phyloP scores from a whole-genome alignment of 2,329 filamentous ascomycete genomes.

The Gaeumannomyces sp. region DNA sequence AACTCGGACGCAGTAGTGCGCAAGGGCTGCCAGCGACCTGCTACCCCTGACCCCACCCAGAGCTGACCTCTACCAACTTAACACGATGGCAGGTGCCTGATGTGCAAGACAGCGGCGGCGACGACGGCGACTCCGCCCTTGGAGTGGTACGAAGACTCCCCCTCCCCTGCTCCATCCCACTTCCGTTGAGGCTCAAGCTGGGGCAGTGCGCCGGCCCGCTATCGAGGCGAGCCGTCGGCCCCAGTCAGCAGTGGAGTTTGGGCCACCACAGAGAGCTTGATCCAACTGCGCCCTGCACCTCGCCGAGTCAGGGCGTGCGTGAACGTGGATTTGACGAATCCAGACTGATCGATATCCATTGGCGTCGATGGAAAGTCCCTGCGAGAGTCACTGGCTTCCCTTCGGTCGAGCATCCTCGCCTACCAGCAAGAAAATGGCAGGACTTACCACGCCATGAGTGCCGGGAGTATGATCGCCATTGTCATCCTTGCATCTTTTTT shows the following conservation, averaged over 20 bases:
- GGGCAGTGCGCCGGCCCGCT: neutral
- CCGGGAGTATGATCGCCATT: slow-evolving; percentile 16
- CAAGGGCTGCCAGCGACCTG: neutral
- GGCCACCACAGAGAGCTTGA: slow-evolving; percentile 1
- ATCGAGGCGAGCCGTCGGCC: slow-evolving; percentile 1
- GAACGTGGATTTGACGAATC: too few relatives aligned
- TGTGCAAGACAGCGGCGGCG: slow-evolving; percentile 1
- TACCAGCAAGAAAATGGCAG: slow-evolving; percentile 20
- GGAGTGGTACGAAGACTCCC: slow-evolving; percentile 11
- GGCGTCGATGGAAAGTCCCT: slow-evolving; percentile 10
- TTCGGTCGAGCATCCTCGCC: slow-evolving; percentile 18
- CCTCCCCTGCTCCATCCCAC: neutral
- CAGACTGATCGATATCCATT: neutral
- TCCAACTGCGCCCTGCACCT: neutral
- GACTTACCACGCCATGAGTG: slow-evolving; percentile 21
- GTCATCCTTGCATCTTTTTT: neutral
- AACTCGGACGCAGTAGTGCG: too few relatives aligned
- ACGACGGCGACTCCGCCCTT: slow-evolving; percentile 12
- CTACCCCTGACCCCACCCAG: neutral
- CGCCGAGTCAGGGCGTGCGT: too few relatives aligned
- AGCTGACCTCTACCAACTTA: neutral
- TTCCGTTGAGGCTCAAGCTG: neutral
- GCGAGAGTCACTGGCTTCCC: slow-evolving; percentile 17
- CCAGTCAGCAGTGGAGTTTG: neutral
- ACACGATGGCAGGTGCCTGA: slow-evolving; percentile 8